Evolutionary conservation across 306 rosid genomes (phyloP).

Genomic region (Trifolium repens): DNA sequence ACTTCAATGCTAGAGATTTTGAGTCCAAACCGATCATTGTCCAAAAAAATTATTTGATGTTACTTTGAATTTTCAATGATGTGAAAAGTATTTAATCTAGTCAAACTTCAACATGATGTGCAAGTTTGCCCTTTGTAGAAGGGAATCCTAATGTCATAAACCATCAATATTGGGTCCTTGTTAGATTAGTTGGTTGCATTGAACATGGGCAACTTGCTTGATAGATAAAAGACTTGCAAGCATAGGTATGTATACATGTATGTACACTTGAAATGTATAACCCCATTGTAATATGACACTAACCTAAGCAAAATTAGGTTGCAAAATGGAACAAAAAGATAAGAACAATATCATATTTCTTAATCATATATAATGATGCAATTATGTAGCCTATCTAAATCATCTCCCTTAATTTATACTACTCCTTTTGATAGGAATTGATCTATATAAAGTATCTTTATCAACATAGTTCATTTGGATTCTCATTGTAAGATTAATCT

Average conservation of each 20-base stretch:
- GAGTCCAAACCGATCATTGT: background rate
- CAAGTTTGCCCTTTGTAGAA: constrained; percentile 4
- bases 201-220: background rate
- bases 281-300: background rate
- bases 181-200: constrained; percentile 19
- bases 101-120: background rate
- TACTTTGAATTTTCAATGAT: background rate
- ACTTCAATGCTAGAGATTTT: too few species aligned
- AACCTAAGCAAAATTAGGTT: background rate
- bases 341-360: background rate
- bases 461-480: too few species aligned
- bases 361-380: background rate
- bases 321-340: background rate
- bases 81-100: background rate
- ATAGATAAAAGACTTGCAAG: background rate
- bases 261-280: background rate
- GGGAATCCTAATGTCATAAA: background rate
- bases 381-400: background rate
- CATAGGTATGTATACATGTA: background rate
- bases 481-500: too few species aligned
- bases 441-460: too few species aligned
- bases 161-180: background rate
- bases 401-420: background rate
- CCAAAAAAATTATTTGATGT: background rate
- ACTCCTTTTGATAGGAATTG: too few species aligned